These are phyloP conservation scores for Leishmania tarentolae DNA, from an alignment of 208 protist species.

Conservation along the genomic window DNA sequence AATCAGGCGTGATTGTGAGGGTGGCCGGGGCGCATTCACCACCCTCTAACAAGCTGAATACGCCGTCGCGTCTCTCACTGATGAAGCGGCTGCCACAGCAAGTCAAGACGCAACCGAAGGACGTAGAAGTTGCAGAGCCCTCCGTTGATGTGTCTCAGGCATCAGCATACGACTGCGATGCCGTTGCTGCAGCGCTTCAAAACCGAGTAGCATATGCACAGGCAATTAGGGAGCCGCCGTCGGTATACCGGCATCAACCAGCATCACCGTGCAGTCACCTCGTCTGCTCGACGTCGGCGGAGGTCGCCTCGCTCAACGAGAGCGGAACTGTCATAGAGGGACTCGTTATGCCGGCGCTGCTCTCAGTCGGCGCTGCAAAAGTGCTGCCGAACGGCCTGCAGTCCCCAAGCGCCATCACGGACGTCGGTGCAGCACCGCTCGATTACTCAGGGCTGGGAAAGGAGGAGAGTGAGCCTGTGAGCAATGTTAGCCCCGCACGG, in stretches of 20 bases:
- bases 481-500: not conserved
- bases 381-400: conserved; percentile 24
- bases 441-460: not conserved
- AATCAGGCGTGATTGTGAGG: not conserved
- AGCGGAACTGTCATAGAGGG: not conserved
- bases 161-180: not conserved
- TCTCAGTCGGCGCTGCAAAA: conserved; percentile 6
- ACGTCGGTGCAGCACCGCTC: conserved; percentile 8
- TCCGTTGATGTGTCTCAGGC: not conserved
- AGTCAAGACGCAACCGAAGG: not conserved
- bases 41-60: conserved; percentile 8
- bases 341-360: not conserved
- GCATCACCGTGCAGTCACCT: not conserved
- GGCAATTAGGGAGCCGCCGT: not conserved
- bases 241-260: conserved; percentile 14
- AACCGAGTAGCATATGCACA: not conserved
- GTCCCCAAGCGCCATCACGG: conserved; percentile 26
- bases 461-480: not conserved
- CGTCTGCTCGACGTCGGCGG: not conserved
- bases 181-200: not conserved
- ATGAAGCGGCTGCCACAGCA: conserved; percentile 18
- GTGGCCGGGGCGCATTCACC: conserved; percentile 7
- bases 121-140: not conserved
- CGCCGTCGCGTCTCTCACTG: conserved; percentile 14
- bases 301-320: not conserved